A percentile compares a stretch with the other conserved stretches of the same genome.
phyloP scores from a whole-genome alignment of 192 early-diverging fungal species.

The Globomyces pollinis-pini region DNA sequence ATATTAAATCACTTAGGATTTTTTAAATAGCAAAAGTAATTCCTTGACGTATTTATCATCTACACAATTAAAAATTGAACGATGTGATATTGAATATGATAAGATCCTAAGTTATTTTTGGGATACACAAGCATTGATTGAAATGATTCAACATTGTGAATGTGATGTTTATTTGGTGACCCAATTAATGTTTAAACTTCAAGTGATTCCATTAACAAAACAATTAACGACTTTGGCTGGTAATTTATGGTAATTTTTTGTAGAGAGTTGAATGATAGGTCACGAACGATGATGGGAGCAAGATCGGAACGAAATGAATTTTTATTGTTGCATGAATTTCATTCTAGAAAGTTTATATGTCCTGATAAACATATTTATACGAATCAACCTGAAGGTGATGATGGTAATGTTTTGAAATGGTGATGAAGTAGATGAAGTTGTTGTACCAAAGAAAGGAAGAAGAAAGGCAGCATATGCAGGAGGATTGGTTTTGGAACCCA shows the following conservation, averaged over 20 bases:
- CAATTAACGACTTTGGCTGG: conserved; percentile 90
- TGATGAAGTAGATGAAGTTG: conserved; percentile 7
- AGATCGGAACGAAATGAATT: conserved; percentile 94
- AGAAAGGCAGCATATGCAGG: conserved; percentile 89
- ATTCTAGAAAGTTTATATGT: conserved; percentile 80
- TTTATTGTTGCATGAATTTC: conserved; percentile 93
- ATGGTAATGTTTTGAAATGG: conserved; percentile 15
- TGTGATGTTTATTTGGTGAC: conserved; percentile 75
- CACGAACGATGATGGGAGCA: conserved; percentile 76
- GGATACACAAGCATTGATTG: conserved; percentile 47
- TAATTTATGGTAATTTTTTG: conserved; percentile 95
- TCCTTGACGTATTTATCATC: conserved; percentile 67
- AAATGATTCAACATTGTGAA: conserved; percentile 70
- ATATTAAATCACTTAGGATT: too few relatives aligned
- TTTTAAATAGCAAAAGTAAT: conserved; percentile 79
- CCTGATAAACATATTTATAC: conserved; percentile 63
- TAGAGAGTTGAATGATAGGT: too few relatives aligned
- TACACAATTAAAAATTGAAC: conserved; percentile 66
- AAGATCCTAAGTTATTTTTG: conserved; percentile 66
- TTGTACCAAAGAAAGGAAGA: conserved; percentile 16
- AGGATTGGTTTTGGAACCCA: conserved; percentile 95
- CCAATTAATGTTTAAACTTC: conserved; percentile 80
- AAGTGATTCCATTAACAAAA: conserved; percentile 81
- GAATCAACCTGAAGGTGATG: conserved; percentile 8
- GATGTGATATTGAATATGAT: conserved; percentile 79